A percentile compares a stretch with the other conserved stretches of the same genome.
phyloP scores from a whole-genome alignment of 202 grass and related monocot genomes.

The Dendrocalamus latiflorus region DNA sequence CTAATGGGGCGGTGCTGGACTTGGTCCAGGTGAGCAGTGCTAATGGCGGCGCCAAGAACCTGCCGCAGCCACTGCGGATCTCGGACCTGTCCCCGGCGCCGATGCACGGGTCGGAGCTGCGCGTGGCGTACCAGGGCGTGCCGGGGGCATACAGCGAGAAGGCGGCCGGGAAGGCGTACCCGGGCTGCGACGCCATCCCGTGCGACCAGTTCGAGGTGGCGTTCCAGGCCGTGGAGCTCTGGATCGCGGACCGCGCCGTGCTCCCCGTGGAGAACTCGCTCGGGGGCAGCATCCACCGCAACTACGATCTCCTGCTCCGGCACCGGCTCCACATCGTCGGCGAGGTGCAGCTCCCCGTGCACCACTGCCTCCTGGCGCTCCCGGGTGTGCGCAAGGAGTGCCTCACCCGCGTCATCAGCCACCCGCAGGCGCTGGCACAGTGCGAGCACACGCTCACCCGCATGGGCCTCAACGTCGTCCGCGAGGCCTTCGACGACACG shows the following conservation, averaged over 20 bases:
- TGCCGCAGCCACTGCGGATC: slow-evolving; percentile 61
- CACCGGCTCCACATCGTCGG: slow-evolving; percentile 89
- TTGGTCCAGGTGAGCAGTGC: slow-evolving; percentile 40
- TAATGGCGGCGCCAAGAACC: slow-evolving; percentile 13
- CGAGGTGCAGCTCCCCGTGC: slow-evolving; percentile 83
- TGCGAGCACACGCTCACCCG: slow-evolving; percentile 86
- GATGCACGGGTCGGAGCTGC: slow-evolving; percentile 81
- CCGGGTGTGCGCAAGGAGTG: slow-evolving; percentile 74
- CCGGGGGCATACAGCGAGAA: slow-evolving; percentile 92
- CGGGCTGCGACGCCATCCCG: slow-evolving; percentile 69
- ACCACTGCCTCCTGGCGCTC: slow-evolving; percentile 80
- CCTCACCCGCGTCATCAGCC: slow-evolving; percentile 79
- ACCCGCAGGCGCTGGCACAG: slow-evolving; percentile 87
- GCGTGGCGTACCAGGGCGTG: slow-evolving; percentile 91
- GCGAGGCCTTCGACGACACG: slow-evolving; percentile 96
- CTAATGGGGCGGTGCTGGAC: slow-evolving; percentile 26
- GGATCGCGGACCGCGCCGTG: slow-evolving; percentile 83
- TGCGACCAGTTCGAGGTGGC: slow-evolving; percentile 97
- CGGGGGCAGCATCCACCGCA: slow-evolving; percentile 86
- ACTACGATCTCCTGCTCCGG: slow-evolving; percentile 87
- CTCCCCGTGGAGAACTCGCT: slow-evolving; percentile 85
- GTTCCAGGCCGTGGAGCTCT: slow-evolving; percentile 81
- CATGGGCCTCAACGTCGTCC: slow-evolving; percentile 89
- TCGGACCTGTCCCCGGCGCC: slow-evolving; percentile 83
- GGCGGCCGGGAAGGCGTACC: slow-evolving; percentile 89